A percentile compares a stretch with the other conserved stretches of the same genome.
Evolutionary conservation across 2,329 filamentous ascomycete species (phyloP).

Genomic region (Akanthomyces muscarius): DNA sequence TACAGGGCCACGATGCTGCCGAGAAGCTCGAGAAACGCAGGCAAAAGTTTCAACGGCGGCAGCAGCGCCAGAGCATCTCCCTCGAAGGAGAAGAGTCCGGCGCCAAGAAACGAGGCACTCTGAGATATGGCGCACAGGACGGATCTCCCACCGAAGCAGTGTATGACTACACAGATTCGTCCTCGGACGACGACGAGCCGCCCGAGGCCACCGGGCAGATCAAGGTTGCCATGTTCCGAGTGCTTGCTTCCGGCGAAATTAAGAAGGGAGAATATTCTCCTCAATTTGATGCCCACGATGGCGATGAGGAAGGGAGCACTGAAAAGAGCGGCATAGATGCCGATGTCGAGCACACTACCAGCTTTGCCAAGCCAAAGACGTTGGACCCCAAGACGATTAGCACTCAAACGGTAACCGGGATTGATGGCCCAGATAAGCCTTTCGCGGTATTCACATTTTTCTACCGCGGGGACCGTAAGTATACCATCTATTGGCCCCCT

Average conservation of each 20-base stretch:
- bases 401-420: slow-evolving; percentile 97
- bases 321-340: slow-evolving; percentile 63
- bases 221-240: slow-evolving; percentile 94
- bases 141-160: slow-evolving; percentile 68
- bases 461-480: slow-evolving; percentile 90
- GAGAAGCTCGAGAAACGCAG: slow-evolving; percentile 86
- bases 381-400: slow-evolving; percentile 96
- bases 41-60: slow-evolving; percentile 69
- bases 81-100: slow-evolving; percentile 30
- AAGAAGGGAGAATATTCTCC: slow-evolving; percentile 98
- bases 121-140: slow-evolving; percentile 77
- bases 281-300: slow-evolving; percentile 94
- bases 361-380: slow-evolving; percentile 94
- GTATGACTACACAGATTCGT: slow-evolving; percentile 68
- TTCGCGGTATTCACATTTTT: slow-evolving; percentile 98
- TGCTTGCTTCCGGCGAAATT: slow-evolving; percentile 92
- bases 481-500: neutral
- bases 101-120: slow-evolving; percentile 47
- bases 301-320: slow-evolving; percentile 67
- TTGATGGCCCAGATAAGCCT: slow-evolving; percentile 91
- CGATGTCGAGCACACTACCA: slow-evolving; percentile 94
- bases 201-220: slow-evolving; percentile 96
- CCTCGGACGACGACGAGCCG: slow-evolving; percentile 74
- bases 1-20: slow-evolving; percentile 88
- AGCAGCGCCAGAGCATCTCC: slow-evolving; percentile 56